A percentile compares a stretch with the other conserved stretches of the same genome.
These are phyloP conservation scores for Curvularia lunata DNA, from an alignment of 2,329 filamentous ascomycete species.

Conservation along the genomic window DNA sequence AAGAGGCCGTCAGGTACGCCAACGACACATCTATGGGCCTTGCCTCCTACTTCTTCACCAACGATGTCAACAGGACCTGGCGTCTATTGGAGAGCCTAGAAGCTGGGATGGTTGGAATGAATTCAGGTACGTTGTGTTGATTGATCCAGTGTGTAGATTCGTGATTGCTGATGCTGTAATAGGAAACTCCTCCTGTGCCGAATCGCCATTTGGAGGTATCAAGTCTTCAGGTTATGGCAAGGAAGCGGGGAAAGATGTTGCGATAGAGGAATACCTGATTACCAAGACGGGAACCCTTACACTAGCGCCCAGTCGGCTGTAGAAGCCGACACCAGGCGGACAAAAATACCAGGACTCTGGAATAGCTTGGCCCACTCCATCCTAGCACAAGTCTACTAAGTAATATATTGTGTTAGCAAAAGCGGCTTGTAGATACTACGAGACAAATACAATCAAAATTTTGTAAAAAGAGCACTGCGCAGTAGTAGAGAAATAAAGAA, in stretches of 20 bases:
- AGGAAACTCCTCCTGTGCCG: not conserved
- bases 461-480: too few relatives aligned
- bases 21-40: slow-evolving; percentile 54
- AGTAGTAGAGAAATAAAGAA: too few relatives aligned
- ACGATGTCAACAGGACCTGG: slow-evolving; percentile 10
- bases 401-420: too few relatives aligned
- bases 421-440: too few relatives aligned
- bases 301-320: not conserved
- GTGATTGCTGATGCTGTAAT: not conserved
- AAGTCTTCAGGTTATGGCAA: not conserved
- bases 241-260: not conserved
- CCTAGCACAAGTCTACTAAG: too few relatives aligned
- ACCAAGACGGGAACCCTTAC: not conserved
- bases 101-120: slow-evolving; percentile 32
- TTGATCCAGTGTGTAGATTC: not conserved
- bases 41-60: slow-evolving; percentile 24
- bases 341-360: too few relatives aligned
- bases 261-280: not conserved
- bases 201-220: not conserved
- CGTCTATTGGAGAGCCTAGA: slow-evolving; percentile 20
- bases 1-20: slow-evolving; percentile 61
- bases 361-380: too few relatives aligned
- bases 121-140: slow-evolving; percentile 21
- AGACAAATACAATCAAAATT: too few relatives aligned
- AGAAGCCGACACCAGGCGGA: too few relatives aligned